Base-by-base conservation (phyloP, 106 monocot species). In the Gastrodia elata region DNA sequence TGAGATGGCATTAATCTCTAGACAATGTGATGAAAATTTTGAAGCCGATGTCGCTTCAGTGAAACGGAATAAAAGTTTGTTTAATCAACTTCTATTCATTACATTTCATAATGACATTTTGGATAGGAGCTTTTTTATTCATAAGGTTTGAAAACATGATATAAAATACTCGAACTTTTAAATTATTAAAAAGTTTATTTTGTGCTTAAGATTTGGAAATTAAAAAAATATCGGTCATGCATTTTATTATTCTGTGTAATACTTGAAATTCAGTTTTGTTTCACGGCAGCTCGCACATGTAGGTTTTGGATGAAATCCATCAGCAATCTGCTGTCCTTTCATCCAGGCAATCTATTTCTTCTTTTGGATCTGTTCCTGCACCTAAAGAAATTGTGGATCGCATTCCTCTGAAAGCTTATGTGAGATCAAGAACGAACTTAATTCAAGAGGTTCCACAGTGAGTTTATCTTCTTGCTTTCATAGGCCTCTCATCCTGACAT, bases 221-320 rank as follows among this genome's bases (percentile, higher is more conserved):
- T n/a, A n/a, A n/a, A n/a, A 61, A 61, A 30, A 30, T 61, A 32
- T 11, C 22, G 52, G 52, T n/a, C 18, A 52, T 52, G 22, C 9
- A 22, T 28, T 32, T 30, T 30, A 42, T 4, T 42, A 43, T 43
- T 14, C 67, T 67, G 37, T 38, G 6, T 4, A 20, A 13, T 38
- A 36, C 36, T 37, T 35, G 4, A 44, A 78, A 39, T 52, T 61
- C 65, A 26, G 72, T 30, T 46, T 46, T 68, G 0, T 65, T 14
- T 72, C 27, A 68, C n/a, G 61, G 13, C 27, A 68, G 16, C 41
- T 16, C 64, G 44, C 27, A 43, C 38, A 28, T 64, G 28, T 82
- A 98, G 97, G 97, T 98, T 74, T 79, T 98, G 87, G 97, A 93
- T 91, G 97, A 98, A 77, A 98, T 98, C 76, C 97, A 98, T 41